Conservation (phyloP, 768 basidiomycete genomes). For the Termitomyces sp. region DNA sequence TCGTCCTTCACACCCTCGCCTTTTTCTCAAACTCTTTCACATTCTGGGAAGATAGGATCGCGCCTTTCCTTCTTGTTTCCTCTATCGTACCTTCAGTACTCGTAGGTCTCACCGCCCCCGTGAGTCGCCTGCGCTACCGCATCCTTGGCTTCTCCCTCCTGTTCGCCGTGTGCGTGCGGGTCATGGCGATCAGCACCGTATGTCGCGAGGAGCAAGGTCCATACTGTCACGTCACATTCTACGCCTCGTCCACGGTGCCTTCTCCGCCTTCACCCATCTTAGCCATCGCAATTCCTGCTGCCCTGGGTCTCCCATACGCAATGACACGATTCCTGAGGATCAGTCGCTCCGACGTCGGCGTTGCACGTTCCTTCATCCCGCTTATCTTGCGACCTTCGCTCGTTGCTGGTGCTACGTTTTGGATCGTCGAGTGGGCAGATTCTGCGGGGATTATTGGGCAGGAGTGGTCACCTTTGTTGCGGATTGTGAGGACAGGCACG, state of each 20-base stretch:
- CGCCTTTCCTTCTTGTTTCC: conserved; percentile 67
- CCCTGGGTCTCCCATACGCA: conserved; percentile 49
- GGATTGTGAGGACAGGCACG: conserved; percentile 51
- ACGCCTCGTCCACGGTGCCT: conserved; percentile 63
- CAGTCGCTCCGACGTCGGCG: conserved; percentile 69
- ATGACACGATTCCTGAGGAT: conserved; percentile 54
- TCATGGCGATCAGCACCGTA: conserved; percentile 79
- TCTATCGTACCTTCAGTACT: conserved; percentile 58
- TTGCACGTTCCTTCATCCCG: conserved; percentile 61
- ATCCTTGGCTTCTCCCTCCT: conserved; percentile 69
- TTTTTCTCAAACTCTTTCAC: conserved; percentile 95
- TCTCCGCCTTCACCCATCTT: conserved; percentile 59
- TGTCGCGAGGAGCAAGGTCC: conserved; percentile 95
- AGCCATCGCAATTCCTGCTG: conserved; percentile 48
- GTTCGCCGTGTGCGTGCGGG: conserved; percentile 61
- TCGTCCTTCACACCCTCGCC: conserved; percentile 62
- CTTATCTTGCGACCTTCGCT: conserved; percentile 55
- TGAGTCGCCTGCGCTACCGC: conserved; percentile 60
- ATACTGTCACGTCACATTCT: conserved; percentile 88
- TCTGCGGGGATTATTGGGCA: conserved; percentile 41
- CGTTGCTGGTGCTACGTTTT: conserved; percentile 55
- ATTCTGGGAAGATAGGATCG: conserved; percentile 92
- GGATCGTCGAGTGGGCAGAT: conserved; percentile 81
- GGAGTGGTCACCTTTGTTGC: conserved; percentile 38
- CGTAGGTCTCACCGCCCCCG: conserved; percentile 64